phyloP scores from a whole-genome alignment of 2,329 filamentous ascomycete genomes.

The Claviceps capensis region DNA sequence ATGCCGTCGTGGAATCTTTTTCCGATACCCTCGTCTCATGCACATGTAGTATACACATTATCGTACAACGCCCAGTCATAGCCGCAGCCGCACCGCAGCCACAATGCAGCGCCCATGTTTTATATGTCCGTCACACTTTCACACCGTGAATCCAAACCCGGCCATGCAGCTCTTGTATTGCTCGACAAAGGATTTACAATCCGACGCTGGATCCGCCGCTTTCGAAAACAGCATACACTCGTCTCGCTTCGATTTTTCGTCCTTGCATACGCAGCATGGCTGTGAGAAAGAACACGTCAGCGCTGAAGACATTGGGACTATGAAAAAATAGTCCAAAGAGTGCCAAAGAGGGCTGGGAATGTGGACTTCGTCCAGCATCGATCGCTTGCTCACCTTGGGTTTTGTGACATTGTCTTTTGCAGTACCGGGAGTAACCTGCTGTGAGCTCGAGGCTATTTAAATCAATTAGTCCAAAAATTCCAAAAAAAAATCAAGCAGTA shows the following conservation, averaged over 20 bases:
- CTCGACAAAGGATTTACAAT: slow-evolving; percentile 71
- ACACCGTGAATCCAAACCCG: slow-evolving; percentile 74
- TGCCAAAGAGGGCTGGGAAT: too few species aligned
- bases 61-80: neutral
- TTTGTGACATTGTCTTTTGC: slow-evolving; percentile 22
- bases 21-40: slow-evolving; percentile 7
- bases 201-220: slow-evolving; percentile 64
- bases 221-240: slow-evolving; percentile 98
- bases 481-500: too few species aligned
- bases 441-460: slow-evolving; percentile 2
- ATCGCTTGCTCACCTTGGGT: slow-evolving; percentile 25
- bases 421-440: slow-evolving; percentile 13
- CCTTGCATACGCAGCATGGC: slow-evolving; percentile 97
- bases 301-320: neutral
- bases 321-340: too few species aligned
- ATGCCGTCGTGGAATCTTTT: neutral
- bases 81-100: too few species aligned
- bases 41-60: slow-evolving; percentile 13
- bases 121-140: slow-evolving; percentile 7
- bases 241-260: slow-evolving; percentile 83
- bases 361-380: too few species aligned
- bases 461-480: too few species aligned
- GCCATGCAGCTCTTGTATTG: slow-evolving; percentile 89
- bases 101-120: neutral
- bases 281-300: slow-evolving; percentile 22